Percentiles rank a stretch among this genome's conserved stretches.
These are phyloP conservation scores for Lasiosphaeris hirsuta DNA, from an alignment of 495 filamentous ascomycete species.

Conservation along the genomic window DNA sequence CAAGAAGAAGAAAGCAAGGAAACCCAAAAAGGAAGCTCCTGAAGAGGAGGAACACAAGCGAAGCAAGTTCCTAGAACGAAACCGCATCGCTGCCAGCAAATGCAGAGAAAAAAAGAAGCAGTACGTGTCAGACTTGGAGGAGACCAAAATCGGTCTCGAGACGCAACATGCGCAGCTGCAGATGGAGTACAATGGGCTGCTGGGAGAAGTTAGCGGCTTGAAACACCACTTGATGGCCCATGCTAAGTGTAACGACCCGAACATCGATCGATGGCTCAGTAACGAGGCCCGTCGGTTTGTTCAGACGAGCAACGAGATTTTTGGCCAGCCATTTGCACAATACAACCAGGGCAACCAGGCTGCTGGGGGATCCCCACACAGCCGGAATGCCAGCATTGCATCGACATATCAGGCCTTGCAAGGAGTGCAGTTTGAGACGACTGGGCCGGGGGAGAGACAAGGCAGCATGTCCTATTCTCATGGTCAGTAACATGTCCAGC, in stretches of 20 bases:
- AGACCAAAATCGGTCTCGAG: slow-evolving; percentile 40
- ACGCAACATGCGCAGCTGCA: slow-evolving; percentile 33
- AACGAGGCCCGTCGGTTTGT: slow-evolving; percentile 43
- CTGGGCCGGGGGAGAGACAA: slow-evolving; percentile 17
- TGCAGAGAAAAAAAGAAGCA: slow-evolving; percentile 86
- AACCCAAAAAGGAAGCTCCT: slow-evolving; percentile 10
- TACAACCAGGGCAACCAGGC: slow-evolving; percentile 10
- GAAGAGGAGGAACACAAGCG: slow-evolving; percentile 32
- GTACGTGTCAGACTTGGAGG: slow-evolving; percentile 60
- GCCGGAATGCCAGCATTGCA: slow-evolving; percentile 23
- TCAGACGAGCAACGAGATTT: slow-evolving; percentile 29
- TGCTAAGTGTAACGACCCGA: slow-evolving; percentile 54
- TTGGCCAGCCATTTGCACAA: slow-evolving; percentile 28
- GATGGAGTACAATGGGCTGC: slow-evolving; percentile 37
- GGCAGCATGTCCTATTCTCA: slow-evolving; percentile 29
- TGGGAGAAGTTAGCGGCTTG: slow-evolving; percentile 48
- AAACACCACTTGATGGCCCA: slow-evolving; percentile 60
- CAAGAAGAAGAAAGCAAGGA: slow-evolving; percentile 20
- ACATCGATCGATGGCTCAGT: slow-evolving; percentile 46
- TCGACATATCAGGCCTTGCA: slow-evolving; percentile 20
- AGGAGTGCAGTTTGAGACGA: slow-evolving; percentile 15
- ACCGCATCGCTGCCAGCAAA: slow-evolving; percentile 80
- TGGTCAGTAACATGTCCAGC: slow-evolving; percentile 15
- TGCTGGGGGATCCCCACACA: slow-evolving; percentile 15
- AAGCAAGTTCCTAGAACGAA: slow-evolving; percentile 66